Percentiles rank a stretch among this genome's conserved stretches.
Conservation (phyloP, 129 eudicot genomes). For the Gnaphalium uliginosum region DNA sequence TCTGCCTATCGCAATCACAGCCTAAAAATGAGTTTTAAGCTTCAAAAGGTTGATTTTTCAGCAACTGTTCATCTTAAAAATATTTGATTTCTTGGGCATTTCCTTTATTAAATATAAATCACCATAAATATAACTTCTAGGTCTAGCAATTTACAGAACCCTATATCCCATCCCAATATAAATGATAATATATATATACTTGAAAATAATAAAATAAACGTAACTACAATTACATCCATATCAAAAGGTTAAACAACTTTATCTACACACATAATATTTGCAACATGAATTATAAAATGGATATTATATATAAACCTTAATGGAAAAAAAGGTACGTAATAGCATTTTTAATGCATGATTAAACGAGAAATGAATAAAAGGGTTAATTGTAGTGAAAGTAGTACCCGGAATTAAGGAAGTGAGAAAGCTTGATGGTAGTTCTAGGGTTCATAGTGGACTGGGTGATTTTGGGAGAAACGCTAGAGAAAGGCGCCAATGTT, state of each 20-base stretch:
- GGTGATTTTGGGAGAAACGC: neutral
- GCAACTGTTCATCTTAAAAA: no score
- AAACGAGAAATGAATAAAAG: neutral
- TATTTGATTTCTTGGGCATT: no score
- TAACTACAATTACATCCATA: neutral
- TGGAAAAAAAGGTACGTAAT: neutral
- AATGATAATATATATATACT: neutral
- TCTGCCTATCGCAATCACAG: neutral
- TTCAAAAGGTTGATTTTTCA: no score
- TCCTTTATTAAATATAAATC: no score
- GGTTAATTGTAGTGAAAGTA: neutral
- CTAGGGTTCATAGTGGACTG: slow-evolving; percentile 36
- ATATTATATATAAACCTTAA: neutral
- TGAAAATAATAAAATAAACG: neutral
- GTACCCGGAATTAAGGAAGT: slow-evolving; percentile 33
- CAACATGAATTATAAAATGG: neutral
- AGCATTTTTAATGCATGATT: neutral
- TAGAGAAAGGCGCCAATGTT: neutral
- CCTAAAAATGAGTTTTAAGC: no score
- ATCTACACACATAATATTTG: neutral
- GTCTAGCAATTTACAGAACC: neutral
- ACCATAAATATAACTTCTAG: neutral
- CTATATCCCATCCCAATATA: neutral
- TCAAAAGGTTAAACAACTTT: neutral
- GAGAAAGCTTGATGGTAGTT: slow-evolving; percentile 30